Conservation (phyloP, 441 rosid genomes). For the Populus hybrid region DNA sequence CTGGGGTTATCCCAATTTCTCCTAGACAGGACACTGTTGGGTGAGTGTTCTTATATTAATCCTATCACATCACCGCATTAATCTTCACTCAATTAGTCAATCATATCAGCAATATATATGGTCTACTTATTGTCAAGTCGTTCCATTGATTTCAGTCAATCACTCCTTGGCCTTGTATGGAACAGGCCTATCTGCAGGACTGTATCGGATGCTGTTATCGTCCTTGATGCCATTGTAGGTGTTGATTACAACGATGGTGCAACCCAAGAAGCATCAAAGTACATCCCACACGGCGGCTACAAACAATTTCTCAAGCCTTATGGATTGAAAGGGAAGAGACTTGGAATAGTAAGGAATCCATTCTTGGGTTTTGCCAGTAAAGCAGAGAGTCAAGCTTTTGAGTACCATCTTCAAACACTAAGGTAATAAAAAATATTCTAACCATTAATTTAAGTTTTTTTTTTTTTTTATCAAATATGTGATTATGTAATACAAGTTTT, state of each 20-base stretch:
- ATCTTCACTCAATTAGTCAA: neutral
- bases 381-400: conserved; percentile 25
- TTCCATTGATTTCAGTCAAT: neutral
- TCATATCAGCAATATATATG: neutral
- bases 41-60: conserved; percentile 20
- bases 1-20: conserved; percentile 65
- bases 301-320: conserved; percentile 40
- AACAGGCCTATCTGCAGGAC: conserved; percentile 65
- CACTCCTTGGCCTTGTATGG: neutral
- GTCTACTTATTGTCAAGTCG: neutral
- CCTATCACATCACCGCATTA: neutral
- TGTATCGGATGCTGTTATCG: conserved; percentile 60
- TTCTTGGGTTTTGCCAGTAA: conserved; percentile 17
- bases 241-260: conserved; percentile 49
- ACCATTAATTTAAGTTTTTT: neutral
- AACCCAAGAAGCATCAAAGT: conserved; percentile 35
- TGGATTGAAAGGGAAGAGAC: conserved; percentile 54
- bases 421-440: conserved; percentile 12
- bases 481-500: neutral
- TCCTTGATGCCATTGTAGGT: conserved; percentile 65
- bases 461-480: neutral
- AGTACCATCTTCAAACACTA: too few relatives aligned
- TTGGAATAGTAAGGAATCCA: conserved; percentile 45
- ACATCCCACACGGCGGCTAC: conserved; percentile 63
- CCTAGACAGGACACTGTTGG: conserved; percentile 70